Evolutionary conservation across 2,329 filamentous ascomycete genomes (phyloP).

Genomic region (Aspergillus ochraceus): DNA sequence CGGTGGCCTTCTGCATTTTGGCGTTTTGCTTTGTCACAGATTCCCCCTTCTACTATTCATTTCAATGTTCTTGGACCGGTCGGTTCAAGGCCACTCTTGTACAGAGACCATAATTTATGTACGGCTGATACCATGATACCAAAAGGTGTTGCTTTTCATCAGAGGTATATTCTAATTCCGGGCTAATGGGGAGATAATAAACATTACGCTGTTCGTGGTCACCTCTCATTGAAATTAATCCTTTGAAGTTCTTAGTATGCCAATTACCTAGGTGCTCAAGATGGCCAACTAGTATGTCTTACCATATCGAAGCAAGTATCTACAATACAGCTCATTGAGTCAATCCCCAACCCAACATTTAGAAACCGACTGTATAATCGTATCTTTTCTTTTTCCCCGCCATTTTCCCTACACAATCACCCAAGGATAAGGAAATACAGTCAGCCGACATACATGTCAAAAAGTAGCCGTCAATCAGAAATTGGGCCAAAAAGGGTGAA

Average conservation of each 20-base stretch:
- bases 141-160: too few relatives aligned
- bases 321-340: too few relatives aligned
- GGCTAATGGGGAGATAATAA: too few relatives aligned
- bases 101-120: neutral
- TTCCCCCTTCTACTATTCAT: neutral
- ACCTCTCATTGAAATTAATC: too few relatives aligned
- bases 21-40: neutral
- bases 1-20: too few relatives aligned
- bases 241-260: too few relatives aligned
- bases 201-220: too few relatives aligned
- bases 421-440: neutral
- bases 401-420: neutral
- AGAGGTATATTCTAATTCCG: too few relatives aligned
- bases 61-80: neutral
- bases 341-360: neutral
- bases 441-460: neutral
- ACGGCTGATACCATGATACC: too few relatives aligned
- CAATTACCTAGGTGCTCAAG: too few relatives aligned
- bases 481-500: neutral
- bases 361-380: neutral
- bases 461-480: neutral
- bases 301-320: too few relatives aligned
- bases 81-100: neutral
- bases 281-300: too few relatives aligned
- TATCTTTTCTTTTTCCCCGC: neutral